These are phyloP conservation scores for Termitomyces sp. DNA, from an alignment of 768 basidiomycete species.

Conservation along the genomic window DNA sequence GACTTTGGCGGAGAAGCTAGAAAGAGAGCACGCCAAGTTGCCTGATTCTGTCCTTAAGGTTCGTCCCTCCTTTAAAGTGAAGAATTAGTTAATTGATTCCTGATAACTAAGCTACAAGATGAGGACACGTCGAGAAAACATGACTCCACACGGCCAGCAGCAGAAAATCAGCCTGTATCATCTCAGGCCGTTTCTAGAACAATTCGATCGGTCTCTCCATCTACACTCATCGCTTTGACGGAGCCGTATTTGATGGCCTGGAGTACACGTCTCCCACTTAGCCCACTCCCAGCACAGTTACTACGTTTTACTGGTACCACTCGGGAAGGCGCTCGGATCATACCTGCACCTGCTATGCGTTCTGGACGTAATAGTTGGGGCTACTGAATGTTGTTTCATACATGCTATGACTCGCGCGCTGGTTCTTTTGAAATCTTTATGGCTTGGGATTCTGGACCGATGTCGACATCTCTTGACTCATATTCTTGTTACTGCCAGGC, in stretches of 20 bases:
- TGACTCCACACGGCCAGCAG: background rate
- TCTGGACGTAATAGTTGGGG: constrained; percentile 10
- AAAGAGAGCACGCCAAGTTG: background rate
- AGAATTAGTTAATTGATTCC: background rate
- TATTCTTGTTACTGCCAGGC: no score
- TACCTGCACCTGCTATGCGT: background rate
- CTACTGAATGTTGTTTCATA: constrained; percentile 1
- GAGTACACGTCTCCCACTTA: constrained; percentile 20
- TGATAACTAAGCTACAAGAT: background rate
- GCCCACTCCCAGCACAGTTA: background rate
- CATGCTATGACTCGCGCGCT: background rate
- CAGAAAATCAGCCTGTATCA: background rate
- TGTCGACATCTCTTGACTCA: background rate
- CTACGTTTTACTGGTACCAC: background rate
- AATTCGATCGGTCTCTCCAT: constrained; percentile 31
- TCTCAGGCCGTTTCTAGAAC: constrained; percentile 6
- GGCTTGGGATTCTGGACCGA: background rate
- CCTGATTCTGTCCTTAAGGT: background rate
- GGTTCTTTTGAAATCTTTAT: background rate
- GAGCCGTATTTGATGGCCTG: constrained; percentile 42
- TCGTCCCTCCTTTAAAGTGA: background rate
- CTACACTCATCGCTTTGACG: constrained; percentile 40
- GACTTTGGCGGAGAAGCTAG: constrained; percentile 15
- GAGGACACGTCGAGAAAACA: background rate
- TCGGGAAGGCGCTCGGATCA: background rate